Evolutionary conservation across 1,139 yeast species (phyloP).

Genomic region (Geotrichum cucujoidarum): DNA sequence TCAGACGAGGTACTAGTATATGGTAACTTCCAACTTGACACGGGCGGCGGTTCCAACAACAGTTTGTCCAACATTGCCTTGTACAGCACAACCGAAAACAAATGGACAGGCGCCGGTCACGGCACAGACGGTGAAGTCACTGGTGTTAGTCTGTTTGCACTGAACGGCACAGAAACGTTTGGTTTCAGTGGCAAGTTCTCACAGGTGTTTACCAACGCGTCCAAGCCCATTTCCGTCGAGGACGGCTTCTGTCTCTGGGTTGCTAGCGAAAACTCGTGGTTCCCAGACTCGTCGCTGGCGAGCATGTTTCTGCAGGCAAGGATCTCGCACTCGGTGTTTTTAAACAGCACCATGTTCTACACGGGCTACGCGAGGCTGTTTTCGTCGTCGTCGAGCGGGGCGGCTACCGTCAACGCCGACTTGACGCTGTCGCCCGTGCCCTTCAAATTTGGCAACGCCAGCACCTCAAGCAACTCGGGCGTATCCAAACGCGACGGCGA

Average conservation of each 20-base stretch:
- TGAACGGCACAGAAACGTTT: slow-evolving; percentile 36
- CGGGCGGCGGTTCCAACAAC: slow-evolving; percentile 32
- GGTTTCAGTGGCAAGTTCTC: slow-evolving; percentile 38
- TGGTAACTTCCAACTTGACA: slow-evolving; percentile 45
- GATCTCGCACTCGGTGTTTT: slow-evolving; percentile 21
- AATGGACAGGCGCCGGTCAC: slow-evolving; percentile 28
- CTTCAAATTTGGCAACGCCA: slow-evolving; percentile 35
- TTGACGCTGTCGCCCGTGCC: slow-evolving; percentile 29
- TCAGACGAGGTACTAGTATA: slow-evolving; percentile 31
- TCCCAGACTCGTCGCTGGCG: slow-evolving; percentile 24
- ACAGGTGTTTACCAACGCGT: slow-evolving; percentile 20
- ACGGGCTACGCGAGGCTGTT: slow-evolving; percentile 28
- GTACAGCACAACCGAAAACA: slow-evolving; percentile 27
- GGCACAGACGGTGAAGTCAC: slow-evolving; percentile 31
- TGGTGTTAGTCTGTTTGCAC: slow-evolving; percentile 26
- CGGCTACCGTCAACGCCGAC: slow-evolving; percentile 26
- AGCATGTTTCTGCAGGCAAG: slow-evolving; percentile 24
- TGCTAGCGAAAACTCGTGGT: slow-evolving; percentile 28
- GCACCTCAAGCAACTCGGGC: slow-evolving; percentile 18
- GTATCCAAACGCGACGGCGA: slow-evolving; percentile 22
- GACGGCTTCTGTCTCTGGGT: slow-evolving; percentile 33
- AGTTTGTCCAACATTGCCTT: slow-evolving; percentile 28
- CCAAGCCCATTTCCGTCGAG: slow-evolving; percentile 10
- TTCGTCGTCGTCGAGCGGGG: slow-evolving; percentile 29
- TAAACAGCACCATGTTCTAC: slow-evolving; percentile 21